These are phyloP conservation scores for Paracoccidioides lutzii DNA, from an alignment of 2,329 filamentous ascomycete species.

Conservation along the genomic window DNA sequence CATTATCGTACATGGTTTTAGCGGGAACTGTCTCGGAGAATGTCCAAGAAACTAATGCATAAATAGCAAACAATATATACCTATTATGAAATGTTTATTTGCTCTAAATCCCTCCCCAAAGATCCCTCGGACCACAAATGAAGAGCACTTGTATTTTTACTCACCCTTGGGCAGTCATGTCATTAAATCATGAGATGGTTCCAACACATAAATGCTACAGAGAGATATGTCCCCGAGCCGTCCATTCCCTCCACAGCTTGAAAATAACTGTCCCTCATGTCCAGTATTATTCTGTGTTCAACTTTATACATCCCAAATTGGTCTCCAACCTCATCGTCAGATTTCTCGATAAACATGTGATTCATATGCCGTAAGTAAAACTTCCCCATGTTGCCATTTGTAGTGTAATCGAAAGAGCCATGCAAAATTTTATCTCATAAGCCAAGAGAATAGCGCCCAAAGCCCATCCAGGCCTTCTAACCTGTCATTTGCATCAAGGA, in stretches of 20 bases:
- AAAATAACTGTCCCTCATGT: background rate
- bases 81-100: no score
- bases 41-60: no score
- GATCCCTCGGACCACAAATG: no score
- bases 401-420: background rate
- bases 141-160: background rate
- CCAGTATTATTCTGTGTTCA: background rate
- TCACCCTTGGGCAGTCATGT: background rate
- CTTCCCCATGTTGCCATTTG: background rate
- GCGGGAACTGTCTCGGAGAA: no score
- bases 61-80: no score
- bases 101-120: no score
- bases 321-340: background rate
- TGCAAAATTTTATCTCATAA: conserved; percentile 25
- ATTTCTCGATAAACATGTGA: background rate
- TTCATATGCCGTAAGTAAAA: background rate
- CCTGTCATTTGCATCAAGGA: conserved; percentile 42
- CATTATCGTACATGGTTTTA: no score
- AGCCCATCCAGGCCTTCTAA: conserved; percentile 43
- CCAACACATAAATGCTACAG: background rate
- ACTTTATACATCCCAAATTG: background rate
- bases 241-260: no score
- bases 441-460: conserved; percentile 46
- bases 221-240: background rate
- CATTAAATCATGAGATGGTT: background rate